A percentile compares a stretch with the other conserved stretches of the same genome.
Evolutionary conservation across 768 basidiomycete species (phyloP).

Genomic region (Tubosaeta sp.): DNA sequence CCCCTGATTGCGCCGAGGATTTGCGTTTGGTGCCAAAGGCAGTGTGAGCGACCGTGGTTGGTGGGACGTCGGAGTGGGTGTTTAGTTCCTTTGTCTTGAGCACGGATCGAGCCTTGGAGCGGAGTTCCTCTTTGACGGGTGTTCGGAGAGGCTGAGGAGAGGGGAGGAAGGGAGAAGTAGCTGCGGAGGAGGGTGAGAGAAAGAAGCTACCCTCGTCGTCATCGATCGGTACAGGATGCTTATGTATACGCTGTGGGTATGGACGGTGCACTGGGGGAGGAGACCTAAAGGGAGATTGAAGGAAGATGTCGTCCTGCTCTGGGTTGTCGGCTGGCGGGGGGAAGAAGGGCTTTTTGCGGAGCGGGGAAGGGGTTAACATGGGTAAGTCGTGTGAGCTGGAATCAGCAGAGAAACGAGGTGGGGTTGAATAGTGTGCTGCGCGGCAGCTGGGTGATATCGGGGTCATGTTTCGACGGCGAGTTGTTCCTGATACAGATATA

Average conservation of each 20-base stretch:
- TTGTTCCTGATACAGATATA: constrained; percentile 30
- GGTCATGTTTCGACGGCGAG: constrained; percentile 25
- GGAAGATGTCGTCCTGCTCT: constrained; percentile 50
- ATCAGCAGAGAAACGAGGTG: constrained; percentile 28
- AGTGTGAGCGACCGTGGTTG: constrained; percentile 24
- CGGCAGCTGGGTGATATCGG: constrained; percentile 32
- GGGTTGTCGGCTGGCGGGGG: constrained; percentile 22
- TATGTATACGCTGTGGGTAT: constrained; percentile 41
- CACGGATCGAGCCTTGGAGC: constrained; percentile 37
- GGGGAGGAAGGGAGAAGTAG: constrained; percentile 41
- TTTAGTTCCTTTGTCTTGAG: constrained; percentile 36
- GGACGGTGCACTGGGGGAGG: constrained; percentile 41
- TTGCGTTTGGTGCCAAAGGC: constrained; percentile 65
- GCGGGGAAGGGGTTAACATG: constrained; percentile 63
- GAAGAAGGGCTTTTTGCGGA: constrained; percentile 44
- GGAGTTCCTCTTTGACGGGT: constrained; percentile 51
- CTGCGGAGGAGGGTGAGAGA: constrained; percentile 43
- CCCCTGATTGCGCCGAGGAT: constrained; percentile 40
- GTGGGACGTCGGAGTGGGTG: constrained; percentile 4
- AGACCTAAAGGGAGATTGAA: constrained; percentile 49
- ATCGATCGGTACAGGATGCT: constrained; percentile 32
- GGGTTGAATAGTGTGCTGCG: constrained; percentile 31
- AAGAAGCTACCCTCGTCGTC: constrained; percentile 60
- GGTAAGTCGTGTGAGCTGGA: constrained; percentile 43
- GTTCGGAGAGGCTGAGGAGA: constrained; percentile 53